A percentile compares a stretch with the other conserved stretches of the same genome.
Conservation (phyloP, 352 stramenopile species). For the Phytophthora quininea region DNA sequence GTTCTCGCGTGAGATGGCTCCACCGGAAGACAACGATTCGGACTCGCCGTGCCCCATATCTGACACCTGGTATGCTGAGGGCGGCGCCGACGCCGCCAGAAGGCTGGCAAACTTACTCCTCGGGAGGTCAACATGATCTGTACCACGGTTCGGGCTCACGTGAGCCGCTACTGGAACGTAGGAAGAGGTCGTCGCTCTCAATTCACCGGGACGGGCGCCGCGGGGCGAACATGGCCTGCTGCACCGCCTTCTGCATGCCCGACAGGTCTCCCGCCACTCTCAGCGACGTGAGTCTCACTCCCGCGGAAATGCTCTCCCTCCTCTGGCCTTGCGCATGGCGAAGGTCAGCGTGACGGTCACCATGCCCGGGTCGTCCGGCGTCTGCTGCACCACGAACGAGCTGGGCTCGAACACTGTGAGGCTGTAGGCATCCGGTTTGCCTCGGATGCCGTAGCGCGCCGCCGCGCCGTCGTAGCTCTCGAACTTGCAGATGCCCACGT, state of each 20-base stretch:
- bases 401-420: conserved; percentile 81
- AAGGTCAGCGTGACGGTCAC: conserved; percentile 77
- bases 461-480: conserved; percentile 84
- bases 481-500: conserved; percentile 74
- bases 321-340: conserved; percentile 77
- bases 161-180: no score
- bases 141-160: no score
- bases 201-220: no score
- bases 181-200: no score
- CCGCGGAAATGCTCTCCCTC: conserved; percentile 71
- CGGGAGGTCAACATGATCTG: no score
- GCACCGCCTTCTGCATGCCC: conserved; percentile 65
- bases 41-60: no score
- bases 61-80: no score
- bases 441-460: conserved; percentile 73
- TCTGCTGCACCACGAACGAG: conserved; percentile 76
- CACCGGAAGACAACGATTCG: no score
- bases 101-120: no score
- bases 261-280: conserved; percentile 66
- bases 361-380: conserved; percentile 60
- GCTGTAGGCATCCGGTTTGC: conserved; percentile 77
- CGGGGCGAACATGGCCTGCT: conserved; percentile 76
- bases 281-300: conserved; percentile 69
- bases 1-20: no score
- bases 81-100: no score